Evolutionary conservation across 768 basidiomycete genomes (phyloP).

Genomic region (Pulveroboletus frians): DNA sequence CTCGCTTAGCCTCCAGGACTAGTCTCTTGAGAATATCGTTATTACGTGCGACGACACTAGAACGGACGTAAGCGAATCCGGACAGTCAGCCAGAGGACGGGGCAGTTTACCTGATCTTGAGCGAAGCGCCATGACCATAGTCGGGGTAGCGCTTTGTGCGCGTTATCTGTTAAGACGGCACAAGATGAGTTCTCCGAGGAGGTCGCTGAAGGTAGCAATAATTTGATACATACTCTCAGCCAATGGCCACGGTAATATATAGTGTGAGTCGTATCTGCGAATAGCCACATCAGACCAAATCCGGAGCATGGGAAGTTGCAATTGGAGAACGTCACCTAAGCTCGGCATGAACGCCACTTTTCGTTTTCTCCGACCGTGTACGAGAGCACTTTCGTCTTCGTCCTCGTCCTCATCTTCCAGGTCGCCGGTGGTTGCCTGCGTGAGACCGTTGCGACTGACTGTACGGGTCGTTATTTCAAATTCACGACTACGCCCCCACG

Average conservation of each 20-base stretch:
- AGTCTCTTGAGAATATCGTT: slow-evolving; percentile 85
- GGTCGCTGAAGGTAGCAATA: slow-evolving; percentile 3
- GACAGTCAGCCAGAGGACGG: slow-evolving; percentile 10
- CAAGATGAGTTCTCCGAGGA: slow-evolving; percentile 21
- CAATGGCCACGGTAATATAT: slow-evolving; percentile 89
- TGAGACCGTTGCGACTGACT: slow-evolving; percentile 57
- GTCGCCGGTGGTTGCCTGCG: slow-evolving; percentile 67
- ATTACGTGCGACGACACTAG: slow-evolving; percentile 79
- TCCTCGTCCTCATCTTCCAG: slow-evolving; percentile 74
- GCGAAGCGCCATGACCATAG: slow-evolving; percentile 64
- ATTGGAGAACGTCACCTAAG: slow-evolving; percentile 46
- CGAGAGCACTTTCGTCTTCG: slow-evolving; percentile 49
- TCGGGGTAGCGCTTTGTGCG: slow-evolving; percentile 73
- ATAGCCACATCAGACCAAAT: slow-evolving; percentile 12
- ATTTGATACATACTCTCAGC: slow-evolving; percentile 56
- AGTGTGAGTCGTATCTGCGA: slow-evolving; percentile 76
- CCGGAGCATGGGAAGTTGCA: slow-evolving; percentile 8
- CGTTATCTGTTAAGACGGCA: slow-evolving; percentile 52
- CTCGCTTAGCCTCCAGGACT: slow-evolving; percentile 80
- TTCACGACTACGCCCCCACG: slow-evolving; percentile 83
- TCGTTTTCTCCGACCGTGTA: slow-evolving; percentile 68
- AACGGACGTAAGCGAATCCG: slow-evolving; percentile 11
- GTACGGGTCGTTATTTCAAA: slow-evolving; percentile 87
- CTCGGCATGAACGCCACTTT: slow-evolving; percentile 86
- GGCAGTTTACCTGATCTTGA: slow-evolving; percentile 68